A percentile compares a stretch with the other conserved stretches of the same genome.
These are phyloP conservation scores for Podospora comata DNA, from an alignment of 495 filamentous ascomycete genomes.

Conservation along the genomic window DNA sequence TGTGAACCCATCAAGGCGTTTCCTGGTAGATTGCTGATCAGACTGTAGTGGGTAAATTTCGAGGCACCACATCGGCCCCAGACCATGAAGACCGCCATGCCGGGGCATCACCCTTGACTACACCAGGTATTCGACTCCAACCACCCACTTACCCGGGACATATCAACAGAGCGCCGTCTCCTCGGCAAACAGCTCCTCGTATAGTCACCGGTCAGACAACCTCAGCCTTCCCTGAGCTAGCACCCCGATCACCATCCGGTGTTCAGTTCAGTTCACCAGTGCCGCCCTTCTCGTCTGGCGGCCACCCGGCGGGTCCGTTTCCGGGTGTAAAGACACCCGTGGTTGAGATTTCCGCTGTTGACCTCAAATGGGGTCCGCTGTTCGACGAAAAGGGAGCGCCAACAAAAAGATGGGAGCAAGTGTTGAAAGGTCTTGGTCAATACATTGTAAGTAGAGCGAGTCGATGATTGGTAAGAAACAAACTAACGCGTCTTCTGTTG, in stretches of 20 bases:
- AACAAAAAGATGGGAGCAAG: constrained; percentile 64
- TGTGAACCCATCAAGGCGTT: not conserved
- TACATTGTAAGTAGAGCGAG: constrained; percentile 60
- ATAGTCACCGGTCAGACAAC: not conserved
- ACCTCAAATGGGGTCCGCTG: constrained; percentile 69
- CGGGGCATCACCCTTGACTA: not conserved
- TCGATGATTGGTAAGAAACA: not conserved
- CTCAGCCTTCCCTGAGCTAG: not conserved
- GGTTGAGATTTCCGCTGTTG: constrained; percentile 29
- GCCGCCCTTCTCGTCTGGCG: not conserved
- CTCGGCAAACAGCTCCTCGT: not conserved
- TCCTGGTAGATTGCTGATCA: not conserved
- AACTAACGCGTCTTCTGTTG: not conserved
- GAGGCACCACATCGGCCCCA: not conserved
- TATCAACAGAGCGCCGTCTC: constrained; percentile 5
- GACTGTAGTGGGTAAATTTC: not conserved
- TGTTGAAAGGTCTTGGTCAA: constrained; percentile 72
- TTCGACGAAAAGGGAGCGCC: constrained; percentile 68
- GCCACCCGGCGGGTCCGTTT: not conserved
- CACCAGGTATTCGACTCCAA: not conserved
- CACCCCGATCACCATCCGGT: constrained; percentile 5
- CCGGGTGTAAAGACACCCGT: not conserved
- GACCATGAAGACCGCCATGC: not conserved
- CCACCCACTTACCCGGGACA: not conserved
- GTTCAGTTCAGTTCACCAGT: constrained; percentile 10